A percentile compares a stretch with the other conserved stretches of the same genome.
Evolutionary conservation across 2,329 filamentous ascomycete species (phyloP).

Genomic region (Microcyclospora tardicrescens): DNA sequence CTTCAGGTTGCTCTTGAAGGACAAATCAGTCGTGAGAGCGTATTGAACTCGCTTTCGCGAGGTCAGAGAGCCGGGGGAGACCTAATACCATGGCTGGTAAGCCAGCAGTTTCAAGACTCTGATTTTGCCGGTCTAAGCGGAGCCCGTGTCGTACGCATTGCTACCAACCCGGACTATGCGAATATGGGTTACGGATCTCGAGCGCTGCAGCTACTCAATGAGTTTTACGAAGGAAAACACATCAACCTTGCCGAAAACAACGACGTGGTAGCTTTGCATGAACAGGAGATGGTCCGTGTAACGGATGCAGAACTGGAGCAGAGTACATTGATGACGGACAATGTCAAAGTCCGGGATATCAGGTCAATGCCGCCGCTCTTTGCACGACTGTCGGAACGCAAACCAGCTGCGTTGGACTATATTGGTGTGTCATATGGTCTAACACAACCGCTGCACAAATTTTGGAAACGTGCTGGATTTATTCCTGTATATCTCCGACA

Average conservation of each 20-base stretch:
- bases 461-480: conserved; percentile 86
- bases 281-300: conserved; percentile 54
- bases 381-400: conserved; percentile 70
- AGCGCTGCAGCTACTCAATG: conserved; percentile 71
- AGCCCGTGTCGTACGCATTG: conserved; percentile 83
- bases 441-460: conserved; percentile 76
- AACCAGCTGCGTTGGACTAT: conserved; percentile 73
- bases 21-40: conserved; percentile 84
- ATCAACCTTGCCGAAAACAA: conserved; percentile 61
- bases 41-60: conserved; percentile 76
- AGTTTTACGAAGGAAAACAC: conserved; percentile 94
- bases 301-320: conserved; percentile 71
- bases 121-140: conserved; percentile 91
- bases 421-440: conserved; percentile 91
- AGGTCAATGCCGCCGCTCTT: conserved; percentile 88
- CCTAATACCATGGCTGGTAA: conserved; percentile 93
- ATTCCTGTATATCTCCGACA: conserved; percentile 86
- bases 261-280: conserved; percentile 28
- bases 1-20: conserved; percentile 91
- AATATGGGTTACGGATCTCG: conserved; percentile 88
- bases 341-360: conserved; percentile 82
- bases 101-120: conserved; percentile 95
- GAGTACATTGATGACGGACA: conserved; percentile 66
- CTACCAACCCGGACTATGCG: conserved; percentile 87
- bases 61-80: conserved; percentile 84